Percentiles rank a stretch among this genome's conserved stretches.
phyloP scores from a whole-genome alignment of 768 basidiomycete species.

The Leccinum boreale region DNA sequence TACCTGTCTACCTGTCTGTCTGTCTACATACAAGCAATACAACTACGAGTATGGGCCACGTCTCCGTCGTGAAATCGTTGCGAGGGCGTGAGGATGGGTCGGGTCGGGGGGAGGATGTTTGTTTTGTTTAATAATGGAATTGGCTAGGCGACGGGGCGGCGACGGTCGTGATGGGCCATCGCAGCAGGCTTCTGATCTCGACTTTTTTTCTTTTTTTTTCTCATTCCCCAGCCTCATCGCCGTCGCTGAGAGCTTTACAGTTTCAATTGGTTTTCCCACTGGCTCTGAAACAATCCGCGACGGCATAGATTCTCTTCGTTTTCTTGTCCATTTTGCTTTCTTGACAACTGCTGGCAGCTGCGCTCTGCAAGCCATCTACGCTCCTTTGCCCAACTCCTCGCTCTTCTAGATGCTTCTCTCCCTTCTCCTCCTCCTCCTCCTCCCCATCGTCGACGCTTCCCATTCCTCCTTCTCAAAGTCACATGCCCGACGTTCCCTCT shows the following conservation, averaged over 20 bases:
- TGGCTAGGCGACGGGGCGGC: neutral
- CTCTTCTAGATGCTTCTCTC: slow-evolving; percentile 27
- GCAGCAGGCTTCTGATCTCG: neutral
- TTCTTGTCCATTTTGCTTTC: neutral
- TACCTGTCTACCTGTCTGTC: neutral
- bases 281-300: neutral
- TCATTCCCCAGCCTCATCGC: neutral
- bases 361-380: slow-evolving; percentile 28
- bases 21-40: neutral
- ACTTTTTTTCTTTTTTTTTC: neutral
- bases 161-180: neutral
- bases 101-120: neutral
- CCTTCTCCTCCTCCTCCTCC: slow-evolving; percentile 26
- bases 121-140: neutral
- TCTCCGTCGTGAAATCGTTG: neutral
- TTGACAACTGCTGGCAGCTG: neutral
- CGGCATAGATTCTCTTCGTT: neutral
- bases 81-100: neutral
- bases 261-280: neutral
- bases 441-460: slow-evolving; percentile 29
- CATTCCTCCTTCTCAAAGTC: slow-evolving; percentile 39
- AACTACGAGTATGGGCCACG: slow-evolving; percentile 10
- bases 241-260: neutral
- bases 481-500: slow-evolving; percentile 28
- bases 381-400: slow-evolving; percentile 36